These are phyloP conservation scores for Pichia insulana DNA, from an alignment of 805 yeast genomes.

Conservation along the genomic window DNA sequence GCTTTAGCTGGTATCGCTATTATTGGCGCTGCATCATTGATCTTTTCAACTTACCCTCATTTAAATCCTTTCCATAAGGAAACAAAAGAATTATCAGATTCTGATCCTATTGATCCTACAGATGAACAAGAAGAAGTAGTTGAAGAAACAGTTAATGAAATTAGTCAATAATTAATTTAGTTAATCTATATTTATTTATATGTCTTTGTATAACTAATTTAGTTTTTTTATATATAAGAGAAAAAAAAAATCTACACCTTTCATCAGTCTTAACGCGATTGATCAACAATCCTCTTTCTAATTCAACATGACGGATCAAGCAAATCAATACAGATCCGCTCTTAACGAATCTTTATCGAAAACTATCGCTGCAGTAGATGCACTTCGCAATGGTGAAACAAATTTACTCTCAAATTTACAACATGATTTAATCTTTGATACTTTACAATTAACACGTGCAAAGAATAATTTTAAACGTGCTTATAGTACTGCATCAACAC, in stretches of 20 bases:
- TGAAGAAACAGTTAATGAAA: background rate
- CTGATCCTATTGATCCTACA: constrained; percentile 13
- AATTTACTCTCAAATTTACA: constrained; percentile 12
- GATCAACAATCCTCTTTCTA: too few relatives aligned
- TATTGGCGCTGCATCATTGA: constrained; percentile 34
- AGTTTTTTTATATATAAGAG: too few relatives aligned
- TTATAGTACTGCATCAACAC: background rate
- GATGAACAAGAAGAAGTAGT: constrained; percentile 19
- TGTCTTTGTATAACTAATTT: too few relatives aligned
- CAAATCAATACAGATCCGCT: background rate
- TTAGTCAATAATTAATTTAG: too few relatives aligned
- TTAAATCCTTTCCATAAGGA: constrained; percentile 19
- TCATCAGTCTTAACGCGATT: too few relatives aligned
- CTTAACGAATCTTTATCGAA: constrained; percentile 17
- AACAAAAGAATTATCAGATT: background rate
- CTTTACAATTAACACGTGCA: constrained; percentile 10
- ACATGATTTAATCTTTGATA: constrained; percentile 16
- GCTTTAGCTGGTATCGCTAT: constrained; percentile 37
- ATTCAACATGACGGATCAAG: too few relatives aligned
- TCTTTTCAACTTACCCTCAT: constrained; percentile 45
- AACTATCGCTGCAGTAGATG: constrained; percentile 9
- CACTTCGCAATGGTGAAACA: constrained; percentile 1
- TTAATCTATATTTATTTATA: too few relatives aligned
- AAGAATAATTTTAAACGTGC: constrained; percentile 18
- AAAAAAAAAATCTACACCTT: too few relatives aligned